Conservation (phyloP, 2,329 filamentous ascomycete species). For the Sporothrix humicola region DNA sequence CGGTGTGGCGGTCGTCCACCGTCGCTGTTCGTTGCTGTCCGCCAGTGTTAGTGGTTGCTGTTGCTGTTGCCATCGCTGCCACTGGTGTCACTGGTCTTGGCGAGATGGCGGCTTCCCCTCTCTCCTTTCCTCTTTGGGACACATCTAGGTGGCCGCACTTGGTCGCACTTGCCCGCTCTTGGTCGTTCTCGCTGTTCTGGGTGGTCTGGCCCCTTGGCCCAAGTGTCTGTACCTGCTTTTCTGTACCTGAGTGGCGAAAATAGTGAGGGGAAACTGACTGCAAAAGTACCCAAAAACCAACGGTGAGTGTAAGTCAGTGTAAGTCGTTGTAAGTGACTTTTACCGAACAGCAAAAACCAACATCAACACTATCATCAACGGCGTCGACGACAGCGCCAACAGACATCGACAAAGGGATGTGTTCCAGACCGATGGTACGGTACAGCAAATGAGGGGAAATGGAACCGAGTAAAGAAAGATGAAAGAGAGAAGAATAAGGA, state of each 20-base stretch:
- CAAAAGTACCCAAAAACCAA: background rate
- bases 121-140: background rate
- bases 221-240: constrained; percentile 27
- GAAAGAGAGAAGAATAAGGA: background rate
- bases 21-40: background rate
- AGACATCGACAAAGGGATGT: background rate
- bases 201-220: background rate
- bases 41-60: background rate
- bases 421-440: background rate
- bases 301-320: background rate
- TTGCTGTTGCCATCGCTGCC: no score
- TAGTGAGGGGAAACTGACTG: background rate
- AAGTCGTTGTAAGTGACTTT: no score
- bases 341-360: background rate
- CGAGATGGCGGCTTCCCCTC: background rate
- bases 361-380: background rate
- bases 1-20: background rate
- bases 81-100: background rate
- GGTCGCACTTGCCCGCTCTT: no score
- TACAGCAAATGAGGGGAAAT: background rate
- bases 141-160: background rate
- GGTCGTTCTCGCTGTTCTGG: background rate
- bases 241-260: constrained; percentile 28
- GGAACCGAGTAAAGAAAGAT: background rate
- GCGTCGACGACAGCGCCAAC: background rate